These are phyloP conservation scores for Saprolegnia parasitica DNA, from an alignment of 352 stramenopile species.

Conservation along the genomic window DNA sequence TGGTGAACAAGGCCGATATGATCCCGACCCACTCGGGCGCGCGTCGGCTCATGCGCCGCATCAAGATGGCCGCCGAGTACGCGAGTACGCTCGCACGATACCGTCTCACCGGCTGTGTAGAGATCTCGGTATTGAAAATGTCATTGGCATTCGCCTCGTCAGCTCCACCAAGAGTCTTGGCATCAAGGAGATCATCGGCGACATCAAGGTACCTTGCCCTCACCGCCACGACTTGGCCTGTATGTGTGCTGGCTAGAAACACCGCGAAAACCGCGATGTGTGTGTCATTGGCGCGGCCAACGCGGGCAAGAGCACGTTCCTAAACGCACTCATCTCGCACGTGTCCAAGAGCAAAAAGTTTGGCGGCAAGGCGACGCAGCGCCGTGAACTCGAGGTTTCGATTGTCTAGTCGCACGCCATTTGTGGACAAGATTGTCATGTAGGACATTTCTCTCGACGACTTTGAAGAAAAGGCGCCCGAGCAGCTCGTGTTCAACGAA, in stretches of 20 bases:
- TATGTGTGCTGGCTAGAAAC: slow-evolving; percentile 37
- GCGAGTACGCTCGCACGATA: too few species aligned
- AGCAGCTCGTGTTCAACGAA: slow-evolving; percentile 31
- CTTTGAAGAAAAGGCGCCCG: background rate
- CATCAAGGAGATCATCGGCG: slow-evolving; percentile 81
- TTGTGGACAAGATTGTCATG: background rate
- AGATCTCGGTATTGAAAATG: slow-evolving; percentile 67
- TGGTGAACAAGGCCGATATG: slow-evolving; percentile 89
- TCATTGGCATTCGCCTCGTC: slow-evolving; percentile 73
- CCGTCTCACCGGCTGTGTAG: slow-evolving; percentile 30
- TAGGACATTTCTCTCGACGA: slow-evolving; percentile 22
- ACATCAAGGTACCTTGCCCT: slow-evolving; percentile 41
- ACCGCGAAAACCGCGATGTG: slow-evolving; percentile 72
- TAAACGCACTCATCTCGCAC: slow-evolving; percentile 85
- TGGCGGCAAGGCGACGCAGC: slow-evolving; percentile 4
- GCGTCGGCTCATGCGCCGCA: slow-evolving; percentile 70
- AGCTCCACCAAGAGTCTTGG: slow-evolving; percentile 82
- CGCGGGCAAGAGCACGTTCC: slow-evolving; percentile 90
- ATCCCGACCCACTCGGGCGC: slow-evolving; percentile 80
- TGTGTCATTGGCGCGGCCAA: slow-evolving; percentile 90
- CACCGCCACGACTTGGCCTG: background rate
- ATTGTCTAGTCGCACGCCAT: background rate
- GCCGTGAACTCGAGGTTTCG: slow-evolving; percentile 6
- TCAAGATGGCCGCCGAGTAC: slow-evolving; percentile 70
- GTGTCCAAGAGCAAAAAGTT: slow-evolving; percentile 19